Evolutionary conservation across 116 monocot species (phyloP).

Genomic region (Dioscorea cayenensis): DNA sequence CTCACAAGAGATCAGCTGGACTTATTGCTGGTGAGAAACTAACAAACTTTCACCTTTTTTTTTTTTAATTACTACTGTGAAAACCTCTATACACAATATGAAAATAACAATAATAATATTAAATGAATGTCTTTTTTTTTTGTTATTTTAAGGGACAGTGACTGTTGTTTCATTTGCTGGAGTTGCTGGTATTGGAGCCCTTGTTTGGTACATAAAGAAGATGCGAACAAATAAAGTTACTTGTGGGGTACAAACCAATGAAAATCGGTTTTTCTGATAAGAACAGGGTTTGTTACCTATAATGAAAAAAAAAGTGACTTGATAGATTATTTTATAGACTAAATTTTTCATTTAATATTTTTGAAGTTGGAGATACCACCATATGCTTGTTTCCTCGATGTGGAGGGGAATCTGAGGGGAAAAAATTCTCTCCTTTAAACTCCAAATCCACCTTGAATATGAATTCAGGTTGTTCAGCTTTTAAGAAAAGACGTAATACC

Average conservation of each 20-base stretch:
- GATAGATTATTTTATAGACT: too few species aligned
- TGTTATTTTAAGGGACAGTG: slow-evolving; percentile 27
- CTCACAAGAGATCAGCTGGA: slow-evolving; percentile 24
- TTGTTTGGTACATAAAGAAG: slow-evolving; percentile 53
- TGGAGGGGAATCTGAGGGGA: too few species aligned
- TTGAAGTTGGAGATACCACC: too few species aligned
- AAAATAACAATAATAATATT: not conserved
- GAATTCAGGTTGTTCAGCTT: too few species aligned
- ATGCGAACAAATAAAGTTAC: slow-evolving; percentile 58
- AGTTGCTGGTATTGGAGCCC: slow-evolving; percentile 35
- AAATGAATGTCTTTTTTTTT: not conserved
- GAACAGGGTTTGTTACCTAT: too few species aligned
- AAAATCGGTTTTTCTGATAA: slow-evolving; percentile 61
- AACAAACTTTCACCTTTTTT: not conserved
- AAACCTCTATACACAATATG: not conserved
- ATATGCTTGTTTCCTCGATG: too few species aligned
- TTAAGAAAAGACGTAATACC: too few species aligned
- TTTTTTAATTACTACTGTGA: not conserved
- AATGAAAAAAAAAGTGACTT: too few species aligned
- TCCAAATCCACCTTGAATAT: too few species aligned
- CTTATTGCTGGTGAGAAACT: slow-evolving; percentile 38
- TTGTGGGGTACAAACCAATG: slow-evolving; percentile 67
- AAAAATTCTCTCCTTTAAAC: too few species aligned
- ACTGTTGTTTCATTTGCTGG: slow-evolving; percentile 37
- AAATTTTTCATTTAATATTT: too few species aligned